phyloP scores from a whole-genome alignment of 768 basidiomycete genomes.

The Collybia nuda region DNA sequence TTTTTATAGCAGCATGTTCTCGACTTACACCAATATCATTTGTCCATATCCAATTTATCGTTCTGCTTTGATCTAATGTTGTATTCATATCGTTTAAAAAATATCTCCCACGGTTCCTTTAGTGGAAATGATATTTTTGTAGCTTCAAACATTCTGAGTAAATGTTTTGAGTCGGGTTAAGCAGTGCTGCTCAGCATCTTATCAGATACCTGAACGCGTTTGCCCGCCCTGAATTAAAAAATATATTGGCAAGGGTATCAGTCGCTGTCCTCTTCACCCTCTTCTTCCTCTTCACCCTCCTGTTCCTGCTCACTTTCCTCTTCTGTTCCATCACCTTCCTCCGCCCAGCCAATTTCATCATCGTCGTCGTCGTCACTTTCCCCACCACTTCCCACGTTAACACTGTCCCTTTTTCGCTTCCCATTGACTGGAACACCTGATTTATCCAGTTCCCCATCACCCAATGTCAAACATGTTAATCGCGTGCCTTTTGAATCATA shows the following conservation, averaged over 20 bases:
- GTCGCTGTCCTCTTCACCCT: slow-evolving; percentile 26
- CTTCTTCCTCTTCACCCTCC: slow-evolving; percentile 19
- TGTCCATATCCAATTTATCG: too few species aligned
- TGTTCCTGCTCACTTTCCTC: slow-evolving; percentile 24
- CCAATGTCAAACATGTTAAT: slow-evolving; percentile 27
- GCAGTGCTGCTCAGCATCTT: too few species aligned
- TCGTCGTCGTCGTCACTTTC: slow-evolving; percentile 20
- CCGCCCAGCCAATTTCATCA: slow-evolving; percentile 11
- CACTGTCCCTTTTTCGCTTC: slow-evolving; percentile 25
- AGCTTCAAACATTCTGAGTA: too few species aligned
- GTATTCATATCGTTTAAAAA: too few species aligned
- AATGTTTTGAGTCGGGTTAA: too few species aligned
- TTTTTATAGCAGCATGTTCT: slow-evolving; percentile 51
- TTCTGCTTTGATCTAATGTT: too few species aligned
- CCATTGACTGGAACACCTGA: slow-evolving; percentile 5
- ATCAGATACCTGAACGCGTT: too few species aligned
- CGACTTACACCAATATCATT: background rate
- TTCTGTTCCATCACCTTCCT: slow-evolving; percentile 23
- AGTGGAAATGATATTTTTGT: too few species aligned
- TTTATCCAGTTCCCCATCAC: slow-evolving; percentile 26
- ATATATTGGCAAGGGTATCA: background rate
- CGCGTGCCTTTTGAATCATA: slow-evolving; percentile 23
- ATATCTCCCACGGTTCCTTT: too few species aligned
- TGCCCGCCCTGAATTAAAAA: too few species aligned
- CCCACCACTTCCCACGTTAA: slow-evolving; percentile 13